Base-by-base conservation (phyloP, 768 basidiomycete species). In the Grammothele lineata region DNA sequence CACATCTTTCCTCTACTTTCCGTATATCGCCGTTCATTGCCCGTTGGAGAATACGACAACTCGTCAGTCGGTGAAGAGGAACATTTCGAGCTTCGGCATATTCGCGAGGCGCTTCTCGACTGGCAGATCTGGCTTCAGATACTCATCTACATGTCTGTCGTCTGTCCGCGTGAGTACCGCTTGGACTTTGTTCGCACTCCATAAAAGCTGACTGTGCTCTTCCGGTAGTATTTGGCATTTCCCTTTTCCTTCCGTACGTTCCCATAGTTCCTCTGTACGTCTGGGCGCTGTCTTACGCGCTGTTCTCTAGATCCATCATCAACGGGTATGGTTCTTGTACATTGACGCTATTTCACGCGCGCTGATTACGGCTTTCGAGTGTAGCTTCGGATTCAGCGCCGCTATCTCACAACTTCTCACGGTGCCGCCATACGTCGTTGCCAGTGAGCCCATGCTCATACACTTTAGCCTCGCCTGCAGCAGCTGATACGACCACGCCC, bases 201-300 rank as follows among this genome's bases (percentile, higher is more conserved):
- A 14, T 34, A 30, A 45, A n/a, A 42, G 14, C 1, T 43, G 18
- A 44, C 9, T 22, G 24, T 9, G 39, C 27, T 22, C 30, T 22
- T 37, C 9, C 12, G 17, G 18, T 30, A 85, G 83, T 84, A 2
- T 84, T 81, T 55, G 84, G 83, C 2, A 83, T 84, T 37, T 83
- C 84, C 0, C 65, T 85, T 18, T 87, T 87, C 70, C 64, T 85
- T 24, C 83, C 83, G 79, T 85, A 59, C 57, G 83, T 72, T n/a
- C 15, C 42, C 39, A 84, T 26, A 3, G 2, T 25, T 12, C 6
- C 3, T 6, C 0, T 33, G 22, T 24, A 1, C 11, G 6, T 2
- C 15, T 5, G 10, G 43, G 25, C 26, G 7, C 12, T 4, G n/a
- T 9, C 5, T 12, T 12, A 3, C n/a, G 11, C 6, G 4, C 18